A percentile compares a stretch with the other conserved stretches of the same genome.
Evolutionary conservation across 1,284 basidiomycete species (phyloP).

Genomic region (Malassezia slooffiae): DNA sequence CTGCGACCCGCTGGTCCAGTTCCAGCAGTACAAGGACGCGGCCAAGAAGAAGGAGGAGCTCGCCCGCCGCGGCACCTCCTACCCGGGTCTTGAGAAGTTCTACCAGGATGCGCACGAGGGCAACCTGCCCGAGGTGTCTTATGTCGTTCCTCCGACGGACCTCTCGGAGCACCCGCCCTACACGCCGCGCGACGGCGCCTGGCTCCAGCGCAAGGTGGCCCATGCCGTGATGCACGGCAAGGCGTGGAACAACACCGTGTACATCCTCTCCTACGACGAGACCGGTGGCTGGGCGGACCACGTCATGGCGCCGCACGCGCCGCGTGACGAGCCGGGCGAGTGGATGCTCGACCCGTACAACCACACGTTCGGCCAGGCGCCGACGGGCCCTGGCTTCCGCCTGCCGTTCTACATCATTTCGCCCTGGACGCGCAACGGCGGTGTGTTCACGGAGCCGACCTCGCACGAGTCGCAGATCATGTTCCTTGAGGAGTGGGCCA

Average conservation of each 20-base stretch:
- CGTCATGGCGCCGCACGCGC: slow-evolving; percentile 16
- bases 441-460: slow-evolving; percentile 29
- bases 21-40: slow-evolving; percentile 15
- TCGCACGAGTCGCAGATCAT: slow-evolving; percentile 33
- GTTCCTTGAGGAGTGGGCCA: slow-evolving; percentile 36
- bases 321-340: slow-evolving; percentile 20
- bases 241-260: slow-evolving; percentile 23
- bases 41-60: slow-evolving; percentile 15
- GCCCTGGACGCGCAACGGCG: slow-evolving; percentile 30
- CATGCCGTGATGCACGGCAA: slow-evolving; percentile 28
- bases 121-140: slow-evolving; percentile 30
- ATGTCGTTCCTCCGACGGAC: slow-evolving; percentile 32
- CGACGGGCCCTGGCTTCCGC: slow-evolving; percentile 35
- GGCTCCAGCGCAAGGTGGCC: slow-evolving; percentile 30
- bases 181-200: slow-evolving; percentile 27
- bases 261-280: slow-evolving; percentile 36
- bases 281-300: slow-evolving; percentile 38
- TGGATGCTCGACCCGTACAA: slow-evolving; percentile 32
- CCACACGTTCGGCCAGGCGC: slow-evolving; percentile 16
- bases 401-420: slow-evolving; percentile 34
- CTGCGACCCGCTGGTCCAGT: slow-evolving; percentile 18
- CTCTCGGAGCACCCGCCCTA: slow-evolving; percentile 35
- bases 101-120: slow-evolving; percentile 27
- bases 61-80: slow-evolving; percentile 16
- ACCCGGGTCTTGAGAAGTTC: slow-evolving; percentile 24